Percentiles rank a stretch among this genome's conserved stretches.
Evolutionary conservation across 164 flowering plant genomes (phyloP).

Genomic region (Cinnamomum micranthum): DNA sequence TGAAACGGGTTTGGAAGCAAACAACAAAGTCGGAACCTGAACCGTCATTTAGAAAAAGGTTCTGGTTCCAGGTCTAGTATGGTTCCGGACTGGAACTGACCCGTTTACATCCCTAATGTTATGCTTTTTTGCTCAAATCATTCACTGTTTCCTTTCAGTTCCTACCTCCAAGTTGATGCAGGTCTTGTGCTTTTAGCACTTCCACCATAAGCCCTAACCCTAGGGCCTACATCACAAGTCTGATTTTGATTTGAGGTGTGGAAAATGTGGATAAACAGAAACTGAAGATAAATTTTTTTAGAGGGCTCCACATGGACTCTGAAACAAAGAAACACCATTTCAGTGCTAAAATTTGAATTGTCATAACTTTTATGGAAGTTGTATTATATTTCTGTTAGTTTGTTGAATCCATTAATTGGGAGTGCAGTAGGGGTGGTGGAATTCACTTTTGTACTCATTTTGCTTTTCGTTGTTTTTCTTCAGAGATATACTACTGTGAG

Average conservation of each 20-base stretch:
- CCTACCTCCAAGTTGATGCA: not conserved
- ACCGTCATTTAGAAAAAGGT: no score
- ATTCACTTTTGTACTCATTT: not conserved
- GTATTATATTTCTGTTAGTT: not conserved
- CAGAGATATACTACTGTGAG: slow-evolving; percentile 6
- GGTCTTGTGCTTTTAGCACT: no score
- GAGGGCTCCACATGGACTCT: not conserved
- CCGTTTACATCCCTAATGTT: no score
- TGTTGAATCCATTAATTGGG: not conserved
- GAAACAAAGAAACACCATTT: not conserved
- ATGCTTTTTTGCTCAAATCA: not conserved
- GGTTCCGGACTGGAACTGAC: no score
- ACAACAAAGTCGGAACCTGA: no score
- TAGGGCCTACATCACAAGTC: no score
- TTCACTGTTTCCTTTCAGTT: not conserved
- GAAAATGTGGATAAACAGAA: not conserved
- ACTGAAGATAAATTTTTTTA: not conserved
- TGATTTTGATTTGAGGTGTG: not conserved
- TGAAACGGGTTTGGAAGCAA: no score
- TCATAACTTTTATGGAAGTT: not conserved
- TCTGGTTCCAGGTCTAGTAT: no score
- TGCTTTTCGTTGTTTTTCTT: not conserved
- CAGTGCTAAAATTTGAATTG: not conserved
- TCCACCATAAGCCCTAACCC: no score
- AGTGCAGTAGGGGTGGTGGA: not conserved